Evolutionary conservation across 192 early-diverging fungal genomes (phyloP).

Genomic region (Gigaspora rosea): DNA sequence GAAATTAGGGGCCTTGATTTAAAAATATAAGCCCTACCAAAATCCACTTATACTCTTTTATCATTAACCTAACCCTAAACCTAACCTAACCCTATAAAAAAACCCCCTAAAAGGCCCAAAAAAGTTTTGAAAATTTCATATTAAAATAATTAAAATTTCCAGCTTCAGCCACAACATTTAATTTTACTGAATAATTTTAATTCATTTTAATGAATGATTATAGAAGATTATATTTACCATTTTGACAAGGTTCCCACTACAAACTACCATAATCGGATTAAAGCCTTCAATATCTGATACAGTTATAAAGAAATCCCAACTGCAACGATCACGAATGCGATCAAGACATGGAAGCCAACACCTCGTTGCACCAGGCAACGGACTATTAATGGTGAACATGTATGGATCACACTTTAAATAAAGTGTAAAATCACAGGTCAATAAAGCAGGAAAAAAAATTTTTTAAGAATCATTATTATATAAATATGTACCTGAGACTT

Average conservation of each 20-base stretch:
- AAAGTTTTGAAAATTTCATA: too few relatives aligned
- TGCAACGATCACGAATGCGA: conserved; percentile 60
- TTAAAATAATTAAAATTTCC: too few relatives aligned
- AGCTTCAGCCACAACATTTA: too few relatives aligned
- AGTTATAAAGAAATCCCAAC: conserved; percentile 80
- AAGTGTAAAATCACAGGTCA: not conserved
- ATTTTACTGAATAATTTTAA: too few relatives aligned
- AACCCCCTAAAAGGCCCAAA: too few relatives aligned
- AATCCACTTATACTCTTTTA: too few relatives aligned
- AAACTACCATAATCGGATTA: conserved; percentile 57
- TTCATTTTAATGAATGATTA: not conserved
- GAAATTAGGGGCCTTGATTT: too few relatives aligned
- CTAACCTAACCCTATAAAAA: too few relatives aligned
- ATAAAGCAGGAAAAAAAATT: not conserved
- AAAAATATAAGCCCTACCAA: too few relatives aligned
- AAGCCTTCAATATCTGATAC: conserved; percentile 61
- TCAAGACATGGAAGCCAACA: conserved; percentile 83
- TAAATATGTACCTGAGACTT: not conserved
- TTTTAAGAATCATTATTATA: not conserved
- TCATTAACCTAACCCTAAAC: too few relatives aligned
- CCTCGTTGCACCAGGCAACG: conserved; percentile 67
- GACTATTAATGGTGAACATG: conserved; percentile 69
- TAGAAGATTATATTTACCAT: conserved; percentile 34
- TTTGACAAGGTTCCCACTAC: conserved; percentile 72
- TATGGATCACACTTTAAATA: conserved; percentile 37